Evolutionary conservation across 2,329 filamentous ascomycete species (phyloP).

Genomic region (Hypoxylon sp.): DNA sequence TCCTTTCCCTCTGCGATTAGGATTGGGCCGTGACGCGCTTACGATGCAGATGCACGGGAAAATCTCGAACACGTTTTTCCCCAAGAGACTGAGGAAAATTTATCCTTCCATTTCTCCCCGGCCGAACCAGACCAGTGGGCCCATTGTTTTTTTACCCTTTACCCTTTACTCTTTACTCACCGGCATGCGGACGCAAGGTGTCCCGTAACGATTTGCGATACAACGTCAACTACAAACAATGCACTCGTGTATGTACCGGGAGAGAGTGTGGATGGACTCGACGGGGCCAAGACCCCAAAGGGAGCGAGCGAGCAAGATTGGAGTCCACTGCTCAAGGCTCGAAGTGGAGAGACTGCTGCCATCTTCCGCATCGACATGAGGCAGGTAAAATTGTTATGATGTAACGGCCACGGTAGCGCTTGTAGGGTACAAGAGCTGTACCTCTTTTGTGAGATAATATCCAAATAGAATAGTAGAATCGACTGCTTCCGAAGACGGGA

Average conservation of each 20-base stretch:
- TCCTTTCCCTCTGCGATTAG: conserved; percentile 23
- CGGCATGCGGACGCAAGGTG: conserved; percentile 26
- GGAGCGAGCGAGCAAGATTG: conserved; percentile 5
- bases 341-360: conserved; percentile 19
- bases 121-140: conserved; percentile 18
- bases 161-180: background rate
- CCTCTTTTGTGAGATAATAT: too few relatives aligned
- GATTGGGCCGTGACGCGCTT: conserved; percentile 10
- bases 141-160: conserved; percentile 22
- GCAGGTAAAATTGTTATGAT: conserved; percentile 34
- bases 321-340: conserved; percentile 17
- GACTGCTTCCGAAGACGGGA: conserved; percentile 36
- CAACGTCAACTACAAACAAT: conserved; percentile 18
- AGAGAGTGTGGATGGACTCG: conserved; percentile 2
- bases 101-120: conserved; percentile 5
- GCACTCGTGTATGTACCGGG: background rate
- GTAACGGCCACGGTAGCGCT: conserved; percentile 30
- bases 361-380: conserved; percentile 23
- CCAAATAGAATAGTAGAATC: background rate
- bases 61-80: conserved; percentile 8
- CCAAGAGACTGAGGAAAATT: conserved; percentile 15
- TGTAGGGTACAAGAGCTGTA: conserved; percentile 35
- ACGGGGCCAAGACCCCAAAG: conserved; percentile 21
- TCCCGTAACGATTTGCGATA: conserved; percentile 28
- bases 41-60: background rate